These are phyloP conservation scores for Schizonepeta tenuifolia DNA, from an alignment of 257 asterid species.

Conservation along the genomic window DNA sequence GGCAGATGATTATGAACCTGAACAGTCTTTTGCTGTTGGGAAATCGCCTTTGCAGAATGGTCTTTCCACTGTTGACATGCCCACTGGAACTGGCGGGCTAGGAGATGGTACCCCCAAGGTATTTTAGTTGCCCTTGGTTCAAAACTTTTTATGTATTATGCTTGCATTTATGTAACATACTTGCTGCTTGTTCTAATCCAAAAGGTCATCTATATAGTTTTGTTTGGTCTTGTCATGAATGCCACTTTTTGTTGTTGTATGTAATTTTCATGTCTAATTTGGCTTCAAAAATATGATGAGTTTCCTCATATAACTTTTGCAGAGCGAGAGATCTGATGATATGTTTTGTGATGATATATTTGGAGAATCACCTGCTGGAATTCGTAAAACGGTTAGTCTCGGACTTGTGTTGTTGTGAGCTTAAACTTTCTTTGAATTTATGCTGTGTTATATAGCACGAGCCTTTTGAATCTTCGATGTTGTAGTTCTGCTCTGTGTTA, in stretches of 20 bases:
- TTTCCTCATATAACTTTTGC: constrained; percentile 39
- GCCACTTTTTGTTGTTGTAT: neutral
- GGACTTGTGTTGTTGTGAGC: constrained; percentile 2
- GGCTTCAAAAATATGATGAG: constrained; percentile 23
- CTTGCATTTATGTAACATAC: neutral
- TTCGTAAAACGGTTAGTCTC: constrained; percentile 69
- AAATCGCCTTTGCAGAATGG: constrained; percentile 79
- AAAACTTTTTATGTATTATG: neutral
- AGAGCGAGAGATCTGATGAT: constrained; percentile 84
- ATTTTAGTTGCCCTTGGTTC: constrained; percentile 18
- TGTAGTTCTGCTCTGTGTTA: constrained; percentile 12
- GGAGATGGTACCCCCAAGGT: constrained; percentile 99
- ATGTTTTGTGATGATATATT: constrained; percentile 94
- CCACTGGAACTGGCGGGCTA: constrained; percentile 73
- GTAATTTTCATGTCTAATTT: constrained; percentile 25
- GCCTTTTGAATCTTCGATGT: neutral
- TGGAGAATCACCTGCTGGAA: constrained; percentile 93
- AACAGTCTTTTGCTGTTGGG: constrained; percentile 72
- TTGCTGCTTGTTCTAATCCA: neutral
- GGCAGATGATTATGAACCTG: constrained; percentile 56
- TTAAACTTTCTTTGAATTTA: neutral
- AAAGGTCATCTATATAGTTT: neutral
- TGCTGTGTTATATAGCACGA: neutral
- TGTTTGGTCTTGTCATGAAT: neutral
- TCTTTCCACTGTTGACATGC: constrained; percentile 49